Evolutionary conservation across 2,329 filamentous ascomycete genomes (phyloP).

Genomic region (Colletotrichum musae): DNA sequence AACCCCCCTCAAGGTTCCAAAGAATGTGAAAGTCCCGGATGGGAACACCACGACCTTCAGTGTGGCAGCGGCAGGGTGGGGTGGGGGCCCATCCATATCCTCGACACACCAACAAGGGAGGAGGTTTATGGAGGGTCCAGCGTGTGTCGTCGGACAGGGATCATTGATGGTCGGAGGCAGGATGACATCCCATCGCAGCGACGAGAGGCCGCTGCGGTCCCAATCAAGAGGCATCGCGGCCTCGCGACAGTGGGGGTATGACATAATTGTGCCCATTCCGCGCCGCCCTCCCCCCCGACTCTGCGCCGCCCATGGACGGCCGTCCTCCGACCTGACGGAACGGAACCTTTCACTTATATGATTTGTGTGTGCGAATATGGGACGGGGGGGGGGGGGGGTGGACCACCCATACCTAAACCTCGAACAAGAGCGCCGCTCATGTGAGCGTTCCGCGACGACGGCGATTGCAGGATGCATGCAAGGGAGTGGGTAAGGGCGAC

Average conservation of each 20-base stretch:
- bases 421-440: too few relatives aligned
- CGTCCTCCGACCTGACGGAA: constrained; percentile 24
- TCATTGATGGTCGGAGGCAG: constrained; percentile 44
- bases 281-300: constrained; percentile 1
- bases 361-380: too few relatives aligned
- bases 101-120: neutral
- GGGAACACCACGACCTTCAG: constrained; percentile 8
- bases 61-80: constrained; percentile 27
- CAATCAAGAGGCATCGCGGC: constrained; percentile 35
- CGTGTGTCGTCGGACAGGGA: constrained; percentile 16
- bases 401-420: too few relatives aligned
- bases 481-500: neutral
- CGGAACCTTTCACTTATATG: neutral
- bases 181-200: constrained; percentile 48
- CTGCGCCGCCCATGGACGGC: neutral
- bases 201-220: constrained; percentile 23
- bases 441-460: neutral
- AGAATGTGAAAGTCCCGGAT: constrained; percentile 5
- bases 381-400: too few relatives aligned
- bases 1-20: too few relatives aligned
- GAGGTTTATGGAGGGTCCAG: neutral
- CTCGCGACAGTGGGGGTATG: constrained; percentile 42
- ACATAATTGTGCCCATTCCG: constrained; percentile 42
- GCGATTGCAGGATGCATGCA: neutral
- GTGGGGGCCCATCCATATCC: neutral